Evolutionary conservation across 345 rosid species (phyloP), one percentile per base, ranked within the genome.

Genomic region (Linum usitatissimum): DNA sequence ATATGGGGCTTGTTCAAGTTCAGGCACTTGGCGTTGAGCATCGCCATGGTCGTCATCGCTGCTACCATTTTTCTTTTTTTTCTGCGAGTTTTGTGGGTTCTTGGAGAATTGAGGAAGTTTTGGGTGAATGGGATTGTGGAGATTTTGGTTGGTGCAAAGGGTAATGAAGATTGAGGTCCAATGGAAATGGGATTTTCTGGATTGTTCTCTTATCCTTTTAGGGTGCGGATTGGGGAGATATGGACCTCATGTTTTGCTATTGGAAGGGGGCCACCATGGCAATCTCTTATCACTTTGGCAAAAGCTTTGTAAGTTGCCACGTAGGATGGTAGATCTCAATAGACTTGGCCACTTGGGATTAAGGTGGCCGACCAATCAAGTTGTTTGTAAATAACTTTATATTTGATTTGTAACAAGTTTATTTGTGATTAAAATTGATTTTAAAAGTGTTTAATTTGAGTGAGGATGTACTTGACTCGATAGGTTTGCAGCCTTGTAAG

Each of bases 201-300:
- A 91, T 85, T 82, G 66, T 77, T 70, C 63, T 70, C 87, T 86
- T 90, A 87, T 81, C 95, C 85, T 53, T 36, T 64, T 69, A 64
- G 71, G 17, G 63, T 18, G 21, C 14, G 30, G 58, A 66, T 40
- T 15, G 70, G 74, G 18, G 19, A 55, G 71, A 51, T 69, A 36
- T 68, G 55, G 64, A 72, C 86, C 87, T 81, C 80, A 71, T 9
- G 5, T 60, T 65, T 23, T 17, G 65, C 34, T 45, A 45, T 15
- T 45, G 51, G 28, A 23, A 10, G 4, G 14, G 51, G 17, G 15
- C 17, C 70, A 75, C 83, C 74, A 58, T 62, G 3, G 0, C 1
- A 19, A 8, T 58, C 57, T 64, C 81, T 74, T 71, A 74, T 78
- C 81, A 8, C 72, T 62, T 73, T 63, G 8, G 15, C 10, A 10